phyloP scores from a whole-genome alignment of 768 basidiomycete genomes.

The Omphalotus guepiniiformis region DNA sequence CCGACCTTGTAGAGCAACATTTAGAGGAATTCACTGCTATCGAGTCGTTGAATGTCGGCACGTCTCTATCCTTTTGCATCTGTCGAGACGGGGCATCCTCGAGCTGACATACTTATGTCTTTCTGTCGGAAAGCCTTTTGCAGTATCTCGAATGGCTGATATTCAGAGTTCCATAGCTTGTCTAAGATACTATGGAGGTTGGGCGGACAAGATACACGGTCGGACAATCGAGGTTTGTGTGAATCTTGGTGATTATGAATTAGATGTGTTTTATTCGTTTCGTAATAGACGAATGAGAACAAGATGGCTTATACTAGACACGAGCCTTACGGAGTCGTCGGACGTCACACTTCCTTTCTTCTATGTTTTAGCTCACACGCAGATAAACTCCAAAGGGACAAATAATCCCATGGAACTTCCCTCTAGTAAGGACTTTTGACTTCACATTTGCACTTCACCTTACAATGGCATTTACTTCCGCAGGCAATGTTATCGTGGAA shows the following conservation, averaged over 20 bases:
- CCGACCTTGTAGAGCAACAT: slow-evolving; percentile 49
- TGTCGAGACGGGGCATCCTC: not conserved
- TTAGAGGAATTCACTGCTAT: slow-evolving; percentile 43
- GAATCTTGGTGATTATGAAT: not conserved
- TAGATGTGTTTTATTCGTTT: not conserved
- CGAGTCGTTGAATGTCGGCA: slow-evolving; percentile 44
- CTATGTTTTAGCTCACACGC: not conserved
- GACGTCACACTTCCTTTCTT: slow-evolving; percentile 11
- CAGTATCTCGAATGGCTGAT: slow-evolving; percentile 17
- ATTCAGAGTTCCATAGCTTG: slow-evolving; percentile 26
- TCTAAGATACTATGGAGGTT: slow-evolving; percentile 69
- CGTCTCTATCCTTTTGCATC: slow-evolving; percentile 4
- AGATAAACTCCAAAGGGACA: slow-evolving; percentile 22
- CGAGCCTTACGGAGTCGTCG: slow-evolving; percentile 54
- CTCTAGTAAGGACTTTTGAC: slow-evolving; percentile 15
- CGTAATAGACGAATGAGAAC: slow-evolving; percentile 28
- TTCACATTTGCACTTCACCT: slow-evolving; percentile 8
- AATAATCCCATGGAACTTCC: slow-evolving; percentile 61
- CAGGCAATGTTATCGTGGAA: slow-evolving; percentile 55
- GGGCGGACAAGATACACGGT: slow-evolving; percentile 70
- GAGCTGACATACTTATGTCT: not conserved
- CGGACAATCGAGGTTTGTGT: slow-evolving; percentile 45
- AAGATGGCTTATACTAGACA: slow-evolving; percentile 58
- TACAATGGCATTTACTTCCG: slow-evolving; percentile 15
- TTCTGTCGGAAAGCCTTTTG: slow-evolving; percentile 26